Base-by-base conservation (phyloP, 108 stramenopile genomes). In the Nitzschia inconspicua region DNA sequence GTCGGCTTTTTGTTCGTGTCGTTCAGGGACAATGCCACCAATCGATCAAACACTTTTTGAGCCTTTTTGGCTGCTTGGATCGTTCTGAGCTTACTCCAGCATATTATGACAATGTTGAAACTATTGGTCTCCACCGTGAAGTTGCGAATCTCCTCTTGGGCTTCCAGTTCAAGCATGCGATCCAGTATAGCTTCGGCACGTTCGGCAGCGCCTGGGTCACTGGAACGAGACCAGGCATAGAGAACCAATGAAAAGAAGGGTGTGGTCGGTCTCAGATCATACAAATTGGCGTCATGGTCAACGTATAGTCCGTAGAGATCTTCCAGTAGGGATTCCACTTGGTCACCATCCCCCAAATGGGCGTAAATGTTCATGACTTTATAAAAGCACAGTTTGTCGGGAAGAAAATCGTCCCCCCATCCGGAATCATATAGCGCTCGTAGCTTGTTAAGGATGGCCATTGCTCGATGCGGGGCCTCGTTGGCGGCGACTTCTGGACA, bases 141-240 rank as follows among this genome's bases (percentile, higher is more conserved):
- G n/a, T 35, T 47, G 2, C 63, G 63, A 41, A 72, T 57, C 25
- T 64, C 63, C 11, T n/a, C 35, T 22, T 24, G 42, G 6, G 13
- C 11, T 64, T 72, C 70, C 49, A 64, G 31, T 42, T 72, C 57
- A 22, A 72, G 36, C 51, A 64, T 61, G 47, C 47, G 62, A 13
- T 72, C 56, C 31, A 72, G 34, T 0, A 72, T 29, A 4, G 48
- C 28, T 7, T 28, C 34, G 37, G 70, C 70, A 37, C 66, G 58
- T 30, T 78, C 77, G 0, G 71, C 66, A 0, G 77, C 66, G 1
- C 26, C 44, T 14, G 62, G 63, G 37, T 63, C 66, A 4, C 57
- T 50, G 5, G 68, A 70, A 30, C 63, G 62, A 40, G 57, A 60
- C 77, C 77, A 78, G 6, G 77, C 77, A 44, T 67, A 70, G 23